A percentile compares a stretch with the other conserved stretches of the same genome.
phyloP scores from a whole-genome alignment of 305 asterid genomes.

The Nicotiana rustica region DNA sequence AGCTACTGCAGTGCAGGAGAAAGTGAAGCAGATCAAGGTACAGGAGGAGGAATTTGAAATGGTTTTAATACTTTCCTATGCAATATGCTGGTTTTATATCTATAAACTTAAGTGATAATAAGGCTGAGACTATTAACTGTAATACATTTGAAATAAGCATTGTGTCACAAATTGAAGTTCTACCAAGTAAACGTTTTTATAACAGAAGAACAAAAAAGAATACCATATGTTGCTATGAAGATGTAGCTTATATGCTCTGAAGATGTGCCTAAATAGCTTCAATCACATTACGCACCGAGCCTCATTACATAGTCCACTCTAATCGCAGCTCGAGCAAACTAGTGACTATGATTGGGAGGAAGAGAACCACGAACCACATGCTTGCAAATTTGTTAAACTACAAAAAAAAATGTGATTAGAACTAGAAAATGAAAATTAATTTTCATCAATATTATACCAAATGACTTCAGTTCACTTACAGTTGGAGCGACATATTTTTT shows the following conservation, averaged over 20 bases:
- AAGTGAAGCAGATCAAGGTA: slow-evolving; percentile 93
- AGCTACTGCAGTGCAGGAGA: slow-evolving; percentile 96
- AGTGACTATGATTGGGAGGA: slow-evolving; percentile 71
- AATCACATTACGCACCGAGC: slow-evolving; percentile 56
- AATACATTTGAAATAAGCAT: slow-evolving; percentile 6
- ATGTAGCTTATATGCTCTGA: background rate
- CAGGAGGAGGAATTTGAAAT: slow-evolving; percentile 97
- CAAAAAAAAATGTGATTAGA: slow-evolving; percentile 32
- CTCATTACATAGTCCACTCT: slow-evolving; percentile 86
- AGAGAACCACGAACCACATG: slow-evolving; percentile 78
- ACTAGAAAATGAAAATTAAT: slow-evolving; percentile 25
- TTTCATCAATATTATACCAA: background rate
- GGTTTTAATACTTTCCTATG: slow-evolving; percentile 27
- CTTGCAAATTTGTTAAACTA: slow-evolving; percentile 76
- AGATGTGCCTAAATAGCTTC: no score
- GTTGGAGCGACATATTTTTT: slow-evolving; percentile 82
- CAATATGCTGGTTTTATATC: background rate
- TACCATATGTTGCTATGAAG: background rate
- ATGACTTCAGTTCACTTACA: slow-evolving; percentile 50
- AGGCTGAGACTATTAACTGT: slow-evolving; percentile 1
- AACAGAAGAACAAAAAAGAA: background rate
- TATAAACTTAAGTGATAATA: background rate
- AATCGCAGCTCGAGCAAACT: slow-evolving; percentile 76
- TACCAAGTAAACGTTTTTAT: background rate
- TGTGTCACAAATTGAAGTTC: background rate